Evolutionary conservation across 2,329 filamentous ascomycete species (phyloP).

Genomic region (Fusarium guadeloupense): DNA sequence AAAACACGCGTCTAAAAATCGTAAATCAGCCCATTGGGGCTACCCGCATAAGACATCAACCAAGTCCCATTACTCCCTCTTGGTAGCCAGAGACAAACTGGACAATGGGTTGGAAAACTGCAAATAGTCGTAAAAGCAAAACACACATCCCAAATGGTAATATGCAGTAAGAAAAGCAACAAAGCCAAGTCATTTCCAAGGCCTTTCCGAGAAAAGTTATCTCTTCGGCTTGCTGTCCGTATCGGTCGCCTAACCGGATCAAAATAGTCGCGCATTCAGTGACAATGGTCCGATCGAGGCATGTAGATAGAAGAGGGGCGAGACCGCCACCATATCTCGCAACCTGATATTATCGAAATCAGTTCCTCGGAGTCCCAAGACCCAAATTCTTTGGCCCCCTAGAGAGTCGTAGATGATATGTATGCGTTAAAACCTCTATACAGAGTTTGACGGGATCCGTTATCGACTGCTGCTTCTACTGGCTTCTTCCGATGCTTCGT

Average conservation of each 20-base stretch:
- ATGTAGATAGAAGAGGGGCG: slow-evolving; percentile 5
- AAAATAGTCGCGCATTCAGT: slow-evolving; percentile 3
- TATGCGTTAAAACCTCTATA: neutral
- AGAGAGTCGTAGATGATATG: neutral
- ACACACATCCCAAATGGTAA: neutral
- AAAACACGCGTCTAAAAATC: slow-evolving; percentile 37
- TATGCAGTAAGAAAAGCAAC: slow-evolving; percentile 4
- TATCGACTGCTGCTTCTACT: slow-evolving; percentile 44
- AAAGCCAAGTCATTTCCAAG: neutral
- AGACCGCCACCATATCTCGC: slow-evolving; percentile 13
- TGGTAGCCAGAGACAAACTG: slow-evolving; percentile 7
- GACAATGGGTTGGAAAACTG: slow-evolving; percentile 18
- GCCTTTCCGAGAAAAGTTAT: slow-evolving; percentile 24
- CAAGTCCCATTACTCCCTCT: slow-evolving; percentile 13
- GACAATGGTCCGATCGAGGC: neutral
- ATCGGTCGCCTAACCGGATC: slow-evolving; percentile 6
- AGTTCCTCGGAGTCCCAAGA: slow-evolving; percentile 1
- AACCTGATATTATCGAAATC: slow-evolving; percentile 10
- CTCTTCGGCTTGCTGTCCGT: slow-evolving; percentile 22
- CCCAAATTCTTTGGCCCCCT: neutral
- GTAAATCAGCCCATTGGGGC: slow-evolving; percentile 34
- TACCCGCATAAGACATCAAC: slow-evolving; percentile 29
- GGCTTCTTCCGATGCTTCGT: slow-evolving; percentile 52
- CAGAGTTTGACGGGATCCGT: neutral
- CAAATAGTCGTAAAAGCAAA: slow-evolving; percentile 6